Evolutionary conservation across 148 eudicot species (phyloP), one percentile per base, ranked within the genome.

Genomic region (Euryodendron excelsum): DNA sequence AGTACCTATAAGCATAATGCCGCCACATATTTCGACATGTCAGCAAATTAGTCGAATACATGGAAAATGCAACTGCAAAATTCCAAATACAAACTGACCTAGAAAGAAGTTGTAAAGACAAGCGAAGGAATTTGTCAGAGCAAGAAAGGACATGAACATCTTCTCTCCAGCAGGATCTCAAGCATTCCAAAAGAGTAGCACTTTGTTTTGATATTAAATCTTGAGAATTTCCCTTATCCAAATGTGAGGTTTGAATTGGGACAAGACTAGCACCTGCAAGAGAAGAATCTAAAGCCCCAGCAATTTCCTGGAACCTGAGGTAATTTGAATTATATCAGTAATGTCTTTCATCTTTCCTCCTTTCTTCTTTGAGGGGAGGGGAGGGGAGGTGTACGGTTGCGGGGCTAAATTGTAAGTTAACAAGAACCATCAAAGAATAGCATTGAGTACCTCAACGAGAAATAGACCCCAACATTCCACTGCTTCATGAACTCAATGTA

Each of bases 391-490:
- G 23, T n/a, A 47, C 36, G 30, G 7, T 69, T 78, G 72, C 67
- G 55, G 27, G 28, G 55, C 20, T 28, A 69, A 27, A 44, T 27
- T 69, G 60, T 27, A 21, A 77, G 6, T 17, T 23, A 25, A 2
- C 15, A 69, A 41, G 17, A 82, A 41, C 41, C 59, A 25, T 17
- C 20, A 10, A 66, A 50, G 14, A 45, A 78, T n/a, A 50, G 55
- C 69, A 87, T 41, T 69, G 34, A 76, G 75, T 90, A 96, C 99
- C 98, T 93, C 88, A 96, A 79, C 33, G 94, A 91, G 82, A 96
- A 96, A 85, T 96, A 96, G 79, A 89, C 99, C 79, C 99, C 99
- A 77, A 91, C 78, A 81, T 96, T 96, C 99, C 99, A 96, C 50
- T 91, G 97, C 87, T 88, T 96, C 93, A 96, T 89, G 87, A 96